These are phyloP conservation scores for Yarrowia bubula DNA, from an alignment of 805 yeast genomes.

Conservation along the genomic window DNA sequence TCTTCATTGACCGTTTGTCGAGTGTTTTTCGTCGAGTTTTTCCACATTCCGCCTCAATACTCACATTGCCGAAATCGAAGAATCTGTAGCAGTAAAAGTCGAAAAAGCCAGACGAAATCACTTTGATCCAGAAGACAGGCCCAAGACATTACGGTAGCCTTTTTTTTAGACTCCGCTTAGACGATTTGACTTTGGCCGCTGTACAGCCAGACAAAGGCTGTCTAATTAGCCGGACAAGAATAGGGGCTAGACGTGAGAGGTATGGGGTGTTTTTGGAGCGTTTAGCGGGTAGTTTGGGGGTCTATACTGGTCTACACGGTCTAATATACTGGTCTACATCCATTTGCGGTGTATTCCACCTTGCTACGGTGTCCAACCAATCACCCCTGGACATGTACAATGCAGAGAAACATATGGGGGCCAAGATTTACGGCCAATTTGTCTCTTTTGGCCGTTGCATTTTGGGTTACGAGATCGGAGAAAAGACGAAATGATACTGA, in stretches of 20 bases:
- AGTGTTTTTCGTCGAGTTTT: no score
- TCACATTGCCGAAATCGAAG: constrained; percentile 22
- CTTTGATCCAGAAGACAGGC: neutral
- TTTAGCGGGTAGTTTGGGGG: no score
- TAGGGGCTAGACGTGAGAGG: neutral
- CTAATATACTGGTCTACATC: neutral
- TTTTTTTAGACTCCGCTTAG: constrained; percentile 9
- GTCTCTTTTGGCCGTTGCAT: constrained; percentile 10
- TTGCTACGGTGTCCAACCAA: no score
- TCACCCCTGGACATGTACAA: constrained; percentile 15
- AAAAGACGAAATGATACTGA: no score
- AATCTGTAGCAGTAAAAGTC: constrained; percentile 1
- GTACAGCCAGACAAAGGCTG: constrained; percentile 21
- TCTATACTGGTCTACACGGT: no score
- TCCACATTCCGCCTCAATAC: no score
- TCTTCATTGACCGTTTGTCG: no score
- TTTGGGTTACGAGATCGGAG: neutral
- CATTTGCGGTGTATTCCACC: neutral
- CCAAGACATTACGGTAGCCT: neutral
- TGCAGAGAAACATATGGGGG: constrained; percentile 8
- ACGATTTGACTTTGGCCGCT: neutral
- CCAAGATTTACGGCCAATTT: constrained; percentile 17
- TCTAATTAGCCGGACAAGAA: constrained; percentile 1
- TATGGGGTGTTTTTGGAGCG: no score
- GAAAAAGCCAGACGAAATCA: constrained; percentile 5